Evolutionary conservation across 176 grass and related monocot genomes (phyloP).

Genomic region (Ananas comosus): DNA sequence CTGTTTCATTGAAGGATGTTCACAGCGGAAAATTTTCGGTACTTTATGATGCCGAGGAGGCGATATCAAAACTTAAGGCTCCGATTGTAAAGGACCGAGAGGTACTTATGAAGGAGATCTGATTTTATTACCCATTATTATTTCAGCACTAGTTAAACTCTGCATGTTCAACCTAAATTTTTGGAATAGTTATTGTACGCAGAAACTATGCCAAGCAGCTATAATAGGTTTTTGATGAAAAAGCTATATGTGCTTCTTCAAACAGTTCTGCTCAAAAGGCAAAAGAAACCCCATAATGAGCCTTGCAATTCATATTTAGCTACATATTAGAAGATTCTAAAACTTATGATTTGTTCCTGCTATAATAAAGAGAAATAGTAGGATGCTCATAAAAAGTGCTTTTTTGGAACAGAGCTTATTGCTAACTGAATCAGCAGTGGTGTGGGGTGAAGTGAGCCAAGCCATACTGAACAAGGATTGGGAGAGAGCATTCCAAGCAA

Average conservation of each 20-base stretch:
- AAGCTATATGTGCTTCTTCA: too few species aligned
- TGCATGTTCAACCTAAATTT: too few species aligned
- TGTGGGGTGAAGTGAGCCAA: conserved; percentile 66
- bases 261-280: too few species aligned
- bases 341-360: too few species aligned
- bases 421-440: conserved; percentile 37
- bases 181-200: too few species aligned
- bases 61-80: conserved; percentile 44
- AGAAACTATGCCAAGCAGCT: too few species aligned
- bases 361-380: background rate
- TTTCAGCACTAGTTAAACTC: background rate
- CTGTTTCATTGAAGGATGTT: conserved; percentile 44
- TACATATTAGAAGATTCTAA: too few species aligned
- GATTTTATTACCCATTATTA: too few species aligned
- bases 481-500: conserved; percentile 55
- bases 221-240: too few species aligned
- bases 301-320: too few species aligned
- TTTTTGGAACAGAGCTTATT: conserved; percentile 33
- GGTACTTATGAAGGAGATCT: conserved; percentile 19
- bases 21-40: conserved; percentile 36
- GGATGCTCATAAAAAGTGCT: background rate
- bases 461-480: conserved; percentile 69
- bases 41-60: conserved; percentile 46
- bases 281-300: too few species aligned
- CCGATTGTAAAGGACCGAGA: conserved; percentile 39